These are phyloP conservation scores for Chrysoporthe deuterocubensis DNA, from an alignment of 2,329 filamentous ascomycete species.

Conservation along the genomic window DNA sequence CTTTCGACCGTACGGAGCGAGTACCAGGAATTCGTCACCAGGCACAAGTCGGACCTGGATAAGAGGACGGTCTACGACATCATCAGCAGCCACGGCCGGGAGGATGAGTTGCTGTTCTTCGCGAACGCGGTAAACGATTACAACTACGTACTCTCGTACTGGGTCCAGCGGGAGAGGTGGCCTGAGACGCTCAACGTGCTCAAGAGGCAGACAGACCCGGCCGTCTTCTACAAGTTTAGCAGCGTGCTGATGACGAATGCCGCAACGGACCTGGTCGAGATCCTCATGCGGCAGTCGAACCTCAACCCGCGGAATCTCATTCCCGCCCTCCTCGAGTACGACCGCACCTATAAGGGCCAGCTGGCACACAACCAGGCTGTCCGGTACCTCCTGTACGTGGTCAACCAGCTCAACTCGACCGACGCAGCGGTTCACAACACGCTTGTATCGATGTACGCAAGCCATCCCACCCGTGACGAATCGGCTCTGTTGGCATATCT, in stretches of 20 bases:
- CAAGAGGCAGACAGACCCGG: conserved; percentile 88
- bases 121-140: conserved; percentile 88
- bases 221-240: conserved; percentile 96
- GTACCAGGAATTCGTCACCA: conserved; percentile 85
- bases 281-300: conserved; percentile 88
- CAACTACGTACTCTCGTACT: conserved; percentile 94
- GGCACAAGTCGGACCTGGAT: conserved; percentile 86
- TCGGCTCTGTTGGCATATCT: conserved; percentile 85
- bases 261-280: conserved; percentile 86
- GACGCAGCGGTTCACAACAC: conserved; percentile 95
- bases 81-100: conserved; percentile 91
- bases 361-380: conserved; percentile 85
- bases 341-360: conserved; percentile 72
- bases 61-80: conserved; percentile 93
- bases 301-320: conserved; percentile 87
- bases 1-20: conserved; percentile 74
- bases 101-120: conserved; percentile 90
- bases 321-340: conserved; percentile 91
- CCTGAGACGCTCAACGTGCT: conserved; percentile 82
- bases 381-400: conserved; percentile 89
- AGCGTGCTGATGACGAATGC: conserved; percentile 94
- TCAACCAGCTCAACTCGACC: conserved; percentile 80
- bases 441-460: conserved; percentile 92
- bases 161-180: conserved; percentile 96
- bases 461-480: conserved; percentile 81